Percentiles rank a stretch among this genome's conserved stretches.
Evolutionary conservation across 2,329 filamentous ascomycete species (phyloP).

Genomic region (Claviceps digitariae): DNA sequence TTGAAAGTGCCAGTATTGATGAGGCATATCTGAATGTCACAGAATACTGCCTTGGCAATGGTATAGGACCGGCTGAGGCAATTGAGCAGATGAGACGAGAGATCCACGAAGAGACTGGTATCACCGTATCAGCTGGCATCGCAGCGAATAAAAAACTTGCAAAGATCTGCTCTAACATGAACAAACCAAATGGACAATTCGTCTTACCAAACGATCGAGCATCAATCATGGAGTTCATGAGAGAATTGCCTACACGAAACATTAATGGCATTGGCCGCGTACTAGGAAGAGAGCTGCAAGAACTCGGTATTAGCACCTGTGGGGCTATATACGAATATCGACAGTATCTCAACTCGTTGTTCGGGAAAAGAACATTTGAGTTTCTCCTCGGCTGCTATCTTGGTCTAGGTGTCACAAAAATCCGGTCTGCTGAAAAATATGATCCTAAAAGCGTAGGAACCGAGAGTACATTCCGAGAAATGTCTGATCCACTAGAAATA

Average conservation of each 20-base stretch:
- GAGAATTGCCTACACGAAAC: slow-evolving; percentile 68
- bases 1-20: slow-evolving; percentile 88
- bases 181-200: slow-evolving; percentile 94
- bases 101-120: slow-evolving; percentile 59
- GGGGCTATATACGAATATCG: slow-evolving; percentile 74
- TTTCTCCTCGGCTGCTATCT: slow-evolving; percentile 78
- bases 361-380: slow-evolving; percentile 81
- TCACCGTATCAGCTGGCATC: slow-evolving; percentile 90
- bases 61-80: slow-evolving; percentile 55
- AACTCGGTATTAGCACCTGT: slow-evolving; percentile 77
- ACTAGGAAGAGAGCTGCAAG: slow-evolving; percentile 77
- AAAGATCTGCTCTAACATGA: slow-evolving; percentile 90
- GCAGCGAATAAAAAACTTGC: slow-evolving; percentile 86
- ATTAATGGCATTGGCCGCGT: slow-evolving; percentile 93
- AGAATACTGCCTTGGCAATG: slow-evolving; percentile 59
- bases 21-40: slow-evolving; percentile 96
- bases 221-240: slow-evolving; percentile 77
- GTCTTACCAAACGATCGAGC: slow-evolving; percentile 56
- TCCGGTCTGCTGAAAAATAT: slow-evolving; percentile 78
- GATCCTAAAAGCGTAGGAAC: slow-evolving; percentile 91
- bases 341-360: slow-evolving; percentile 60
- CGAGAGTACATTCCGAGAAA: slow-evolving; percentile 79
- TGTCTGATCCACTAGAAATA: slow-evolving; percentile 54
- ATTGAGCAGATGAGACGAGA: slow-evolving; percentile 67
- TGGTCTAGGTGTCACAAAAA: slow-evolving; percentile 70